phyloP scores from a whole-genome alignment of 306 rosid species.

The Quercus parvula region DNA sequence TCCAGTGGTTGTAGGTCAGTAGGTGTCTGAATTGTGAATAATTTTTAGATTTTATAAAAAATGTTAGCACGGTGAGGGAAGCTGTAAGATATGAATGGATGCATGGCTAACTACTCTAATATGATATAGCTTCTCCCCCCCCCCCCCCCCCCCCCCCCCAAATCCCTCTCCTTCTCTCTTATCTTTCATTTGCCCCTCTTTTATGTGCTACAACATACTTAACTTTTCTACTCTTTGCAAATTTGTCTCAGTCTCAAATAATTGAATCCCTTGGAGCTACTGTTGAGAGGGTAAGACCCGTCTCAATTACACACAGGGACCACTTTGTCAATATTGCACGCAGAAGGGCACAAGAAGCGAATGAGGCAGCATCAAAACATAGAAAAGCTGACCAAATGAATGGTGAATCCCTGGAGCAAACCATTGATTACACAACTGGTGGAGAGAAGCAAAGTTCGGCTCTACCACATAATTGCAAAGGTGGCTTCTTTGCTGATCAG shows the following conservation, averaged over 20 bases:
- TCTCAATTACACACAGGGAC: conserved; percentile 82
- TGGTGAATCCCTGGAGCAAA: conserved; percentile 27
- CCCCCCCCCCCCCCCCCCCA: too few relatives aligned
- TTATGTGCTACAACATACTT: not conserved
- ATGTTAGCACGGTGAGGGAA: not conserved
- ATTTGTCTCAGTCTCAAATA: conserved; percentile 62
- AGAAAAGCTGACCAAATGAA: conserved; percentile 24
- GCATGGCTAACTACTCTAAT: not conserved
- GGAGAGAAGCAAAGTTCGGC: conserved; percentile 27
- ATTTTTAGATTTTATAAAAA: not conserved
- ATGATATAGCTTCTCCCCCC: not conserved
- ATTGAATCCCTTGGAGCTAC: conserved; percentile 83
- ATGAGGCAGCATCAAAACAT: conserved; percentile 48
- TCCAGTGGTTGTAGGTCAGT: not conserved
- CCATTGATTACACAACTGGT: conserved; percentile 34
- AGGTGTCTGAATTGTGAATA: not conserved
- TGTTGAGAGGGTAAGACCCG: conserved; percentile 92
- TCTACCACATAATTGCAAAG: conserved; percentile 45
- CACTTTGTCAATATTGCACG: conserved; percentile 91
- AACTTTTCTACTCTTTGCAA: conserved; percentile 1
- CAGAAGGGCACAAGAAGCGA: conserved; percentile 71
- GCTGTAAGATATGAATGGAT: not conserved
- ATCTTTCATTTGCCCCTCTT: not conserved
- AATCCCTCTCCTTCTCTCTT: not conserved
- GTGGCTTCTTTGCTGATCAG: conserved; percentile 94